These are phyloP conservation scores for Echria macrotheca DNA, from an alignment of 495 filamentous ascomycete genomes.

Conservation along the genomic window DNA sequence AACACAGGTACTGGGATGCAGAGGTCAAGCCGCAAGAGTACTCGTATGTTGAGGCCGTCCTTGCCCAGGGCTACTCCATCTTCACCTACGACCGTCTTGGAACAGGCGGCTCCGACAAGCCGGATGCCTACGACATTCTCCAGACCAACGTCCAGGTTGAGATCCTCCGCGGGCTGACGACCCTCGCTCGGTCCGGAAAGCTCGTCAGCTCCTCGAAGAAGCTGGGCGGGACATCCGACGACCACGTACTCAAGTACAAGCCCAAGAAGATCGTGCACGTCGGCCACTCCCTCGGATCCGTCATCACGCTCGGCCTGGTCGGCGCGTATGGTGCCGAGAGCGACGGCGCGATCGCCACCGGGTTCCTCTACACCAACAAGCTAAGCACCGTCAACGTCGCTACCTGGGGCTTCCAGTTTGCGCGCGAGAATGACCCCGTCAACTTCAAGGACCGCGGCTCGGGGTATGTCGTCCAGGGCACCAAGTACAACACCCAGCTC, in stretches of 20 bases:
- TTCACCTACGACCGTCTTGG: conserved; percentile 43
- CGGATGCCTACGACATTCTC: conserved; percentile 32
- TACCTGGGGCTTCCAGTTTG: conserved; percentile 17
- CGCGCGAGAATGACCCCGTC: conserved; percentile 1
- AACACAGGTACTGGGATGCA: conserved; percentile 36
- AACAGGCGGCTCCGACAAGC: conserved; percentile 29
- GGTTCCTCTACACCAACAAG: conserved; percentile 14
- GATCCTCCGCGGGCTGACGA: conserved; percentile 32
- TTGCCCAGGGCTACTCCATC: conserved; percentile 31
- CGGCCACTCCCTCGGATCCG: conserved; percentile 34
- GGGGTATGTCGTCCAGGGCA: conserved; percentile 23
- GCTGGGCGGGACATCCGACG: background rate
- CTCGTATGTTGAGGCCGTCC: conserved; percentile 36
- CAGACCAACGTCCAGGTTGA: conserved; percentile 34
- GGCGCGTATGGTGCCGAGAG: conserved; percentile 18
- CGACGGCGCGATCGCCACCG: conserved; percentile 28
- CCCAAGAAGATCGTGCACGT: conserved; percentile 36
- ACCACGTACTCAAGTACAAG: conserved; percentile 4
- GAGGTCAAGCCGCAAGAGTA: conserved; percentile 39
- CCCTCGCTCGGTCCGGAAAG: conserved; percentile 23
- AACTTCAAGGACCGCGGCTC: conserved; percentile 7
- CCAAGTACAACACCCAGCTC: conserved; percentile 20
- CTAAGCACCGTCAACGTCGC: conserved; percentile 23
- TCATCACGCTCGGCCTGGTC: conserved; percentile 23
- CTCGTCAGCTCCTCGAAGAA: conserved; percentile 4